Conservation (phyloP, 495 filamentous ascomycete species). For the Astrothelium subdiscretum region DNA sequence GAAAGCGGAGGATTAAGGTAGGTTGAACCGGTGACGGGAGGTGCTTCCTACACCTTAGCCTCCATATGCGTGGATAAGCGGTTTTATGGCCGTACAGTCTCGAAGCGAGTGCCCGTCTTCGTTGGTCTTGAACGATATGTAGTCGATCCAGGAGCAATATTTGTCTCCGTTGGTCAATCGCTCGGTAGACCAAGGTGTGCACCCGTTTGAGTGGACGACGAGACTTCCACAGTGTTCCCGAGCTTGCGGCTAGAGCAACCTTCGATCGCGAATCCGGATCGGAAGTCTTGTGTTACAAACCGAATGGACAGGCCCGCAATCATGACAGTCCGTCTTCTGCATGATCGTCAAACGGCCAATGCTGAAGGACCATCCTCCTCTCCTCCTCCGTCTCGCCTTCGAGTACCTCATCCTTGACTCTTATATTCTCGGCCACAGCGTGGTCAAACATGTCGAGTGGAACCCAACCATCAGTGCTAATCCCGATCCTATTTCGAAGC, state of each 20-base stretch:
- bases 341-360: background rate
- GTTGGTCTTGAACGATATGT: background rate
- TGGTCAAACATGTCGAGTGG: background rate
- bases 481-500: background rate
- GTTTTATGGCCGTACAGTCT: background rate
- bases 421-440: background rate
- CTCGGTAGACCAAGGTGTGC: background rate
- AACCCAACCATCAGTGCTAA: background rate
- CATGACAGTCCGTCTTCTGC: background rate
- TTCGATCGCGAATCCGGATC: background rate
- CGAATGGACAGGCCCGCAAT: background rate
- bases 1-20: background rate
- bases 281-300: background rate
- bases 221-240: background rate
- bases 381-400: background rate
- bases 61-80: background rate
- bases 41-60: background rate
- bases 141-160: background rate
- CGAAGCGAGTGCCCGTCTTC: background rate
- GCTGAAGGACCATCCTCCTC: background rate
- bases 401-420: background rate
- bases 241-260: background rate
- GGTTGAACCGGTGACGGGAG: background rate
- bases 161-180: background rate
- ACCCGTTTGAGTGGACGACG: background rate